Evolutionary conservation across 164 flowering plant genomes (phyloP).

Genomic region (Sedum album): DNA sequence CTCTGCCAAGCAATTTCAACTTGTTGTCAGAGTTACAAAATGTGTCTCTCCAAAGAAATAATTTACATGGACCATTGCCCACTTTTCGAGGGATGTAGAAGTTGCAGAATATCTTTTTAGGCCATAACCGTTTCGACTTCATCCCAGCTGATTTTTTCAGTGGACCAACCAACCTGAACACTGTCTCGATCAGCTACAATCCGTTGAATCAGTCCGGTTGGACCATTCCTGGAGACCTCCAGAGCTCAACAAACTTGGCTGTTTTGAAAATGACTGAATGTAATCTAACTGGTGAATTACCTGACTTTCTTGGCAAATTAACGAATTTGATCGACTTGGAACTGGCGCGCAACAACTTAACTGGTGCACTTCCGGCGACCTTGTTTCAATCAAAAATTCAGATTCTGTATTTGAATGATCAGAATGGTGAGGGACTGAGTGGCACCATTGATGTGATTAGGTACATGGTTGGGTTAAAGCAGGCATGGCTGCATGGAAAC

Average conservation of each 20-base stretch:
- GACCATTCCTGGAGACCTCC: not conserved
- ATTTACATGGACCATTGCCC: conserved; percentile 53
- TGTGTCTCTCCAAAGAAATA: conserved; percentile 63
- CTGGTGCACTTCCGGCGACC: not conserved
- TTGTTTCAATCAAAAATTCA: not conserved
- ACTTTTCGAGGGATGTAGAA: conserved; percentile 55
- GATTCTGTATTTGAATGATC: not conserved
- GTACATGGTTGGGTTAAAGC: not conserved
- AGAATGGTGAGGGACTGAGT: not conserved
- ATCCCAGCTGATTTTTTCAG: conserved; percentile 65
- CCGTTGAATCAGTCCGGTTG: not conserved
- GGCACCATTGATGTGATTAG: not conserved
- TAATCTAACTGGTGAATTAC: not conserved
- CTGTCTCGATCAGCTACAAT: conserved; percentile 45
- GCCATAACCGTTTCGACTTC: conserved; percentile 49
- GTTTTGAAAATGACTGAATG: not conserved
- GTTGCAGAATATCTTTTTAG: conserved; percentile 51
- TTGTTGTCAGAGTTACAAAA: conserved; percentile 41
- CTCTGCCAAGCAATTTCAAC: conserved; percentile 63
- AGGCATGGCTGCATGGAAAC: not conserved
- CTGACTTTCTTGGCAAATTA: not conserved
- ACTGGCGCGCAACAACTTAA: not conserved
- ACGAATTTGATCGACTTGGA: not conserved
- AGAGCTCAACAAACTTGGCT: not conserved
- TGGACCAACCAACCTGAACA: conserved; percentile 44